Base-by-base conservation (phyloP, 139 green algal species). In the Ulvella scutata region DNA sequence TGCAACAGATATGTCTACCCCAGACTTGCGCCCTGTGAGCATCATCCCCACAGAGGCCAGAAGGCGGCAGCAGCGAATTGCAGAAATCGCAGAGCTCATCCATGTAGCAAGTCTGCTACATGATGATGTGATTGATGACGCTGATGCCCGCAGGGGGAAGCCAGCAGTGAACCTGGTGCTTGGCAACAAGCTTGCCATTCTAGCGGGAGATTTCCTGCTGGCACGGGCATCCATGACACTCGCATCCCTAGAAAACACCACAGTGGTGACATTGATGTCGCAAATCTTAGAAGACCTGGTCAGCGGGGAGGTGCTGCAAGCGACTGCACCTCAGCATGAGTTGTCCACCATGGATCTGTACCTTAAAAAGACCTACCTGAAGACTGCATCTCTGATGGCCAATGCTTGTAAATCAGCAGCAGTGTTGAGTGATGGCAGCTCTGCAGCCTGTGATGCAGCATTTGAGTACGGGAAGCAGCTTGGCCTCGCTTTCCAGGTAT, bases 141-240 rank as follows among this genome's bases (percentile, higher is more conserved):
- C 94, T 0, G 77, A 79, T 29, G 97, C 87, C 3, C 84, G 95
- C 4, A 79, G 95, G 1, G 95, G 95, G 4, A 74, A 95, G 3
- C 74, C 77, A 37, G 89, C 88, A 2, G 82, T 98, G 4, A 98
- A 99, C 84, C 78, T 77, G 2, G 75, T 86, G 43, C 83, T 95
- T 74, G 86, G 87, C 38, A 90, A 91, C 78, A 91, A 92, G 88
- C 81, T 96, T 26, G 94, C 95, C 36, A 96, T 99, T 39, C 86
- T 99, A 38, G 95, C 91, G 4, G 95, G 95, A 1, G 95, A 99
- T 81, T 99, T 99, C 75, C 79, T 99, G 61, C 86, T 99, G 34
- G 95, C 95, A 6, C 79, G 95, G 1, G 94, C 95, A 2, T 96
- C 89, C 2, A 89, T 97, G 9, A 87, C 89, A 7, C 87, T 99